Evolutionary conservation across 1,139 yeast genomes (phyloP).

Genomic region (Yamadazyma sp.): DNA sequence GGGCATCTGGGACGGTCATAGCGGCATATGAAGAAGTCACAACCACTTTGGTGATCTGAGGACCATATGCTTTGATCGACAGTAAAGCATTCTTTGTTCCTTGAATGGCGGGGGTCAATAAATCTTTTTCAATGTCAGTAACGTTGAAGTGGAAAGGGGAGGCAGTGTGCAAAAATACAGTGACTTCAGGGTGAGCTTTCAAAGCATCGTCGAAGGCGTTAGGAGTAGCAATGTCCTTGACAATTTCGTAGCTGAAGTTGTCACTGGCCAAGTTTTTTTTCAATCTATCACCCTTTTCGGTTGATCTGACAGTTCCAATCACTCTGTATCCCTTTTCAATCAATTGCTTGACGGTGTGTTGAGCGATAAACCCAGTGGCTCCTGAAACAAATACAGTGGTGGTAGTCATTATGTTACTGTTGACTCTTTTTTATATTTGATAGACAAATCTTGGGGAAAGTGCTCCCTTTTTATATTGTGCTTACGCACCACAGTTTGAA

Average conservation of each 20-base stretch:
- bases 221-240: constrained; percentile 45
- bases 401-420: constrained; percentile 7
- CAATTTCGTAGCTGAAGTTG: constrained; percentile 46
- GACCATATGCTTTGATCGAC: constrained; percentile 22
- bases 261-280: constrained; percentile 30
- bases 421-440: too few species aligned
- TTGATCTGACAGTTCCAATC: constrained; percentile 59
- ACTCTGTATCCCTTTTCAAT: constrained; percentile 47
- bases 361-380: constrained; percentile 39
- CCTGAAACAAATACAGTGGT: constrained; percentile 35
- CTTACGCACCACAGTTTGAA: background rate
- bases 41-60: constrained; percentile 25
- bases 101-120: constrained; percentile 19
- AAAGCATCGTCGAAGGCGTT: constrained; percentile 58
- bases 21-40: constrained; percentile 28
- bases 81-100: constrained; percentile 26
- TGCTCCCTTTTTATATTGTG: too few species aligned
- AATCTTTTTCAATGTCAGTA: constrained; percentile 19
- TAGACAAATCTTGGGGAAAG: too few species aligned
- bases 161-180: constrained; percentile 52
- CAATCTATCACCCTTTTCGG: constrained; percentile 48
- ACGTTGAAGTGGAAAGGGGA: constrained; percentile 24
- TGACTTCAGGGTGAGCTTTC: constrained; percentile 47
- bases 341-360: constrained; percentile 27
- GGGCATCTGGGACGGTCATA: constrained; percentile 1